Evolutionary conservation across 1,139 yeast genomes (phyloP), one percentile per base, ranked within the genome.

Genomic region (Scheffersomyces titani): DNA sequence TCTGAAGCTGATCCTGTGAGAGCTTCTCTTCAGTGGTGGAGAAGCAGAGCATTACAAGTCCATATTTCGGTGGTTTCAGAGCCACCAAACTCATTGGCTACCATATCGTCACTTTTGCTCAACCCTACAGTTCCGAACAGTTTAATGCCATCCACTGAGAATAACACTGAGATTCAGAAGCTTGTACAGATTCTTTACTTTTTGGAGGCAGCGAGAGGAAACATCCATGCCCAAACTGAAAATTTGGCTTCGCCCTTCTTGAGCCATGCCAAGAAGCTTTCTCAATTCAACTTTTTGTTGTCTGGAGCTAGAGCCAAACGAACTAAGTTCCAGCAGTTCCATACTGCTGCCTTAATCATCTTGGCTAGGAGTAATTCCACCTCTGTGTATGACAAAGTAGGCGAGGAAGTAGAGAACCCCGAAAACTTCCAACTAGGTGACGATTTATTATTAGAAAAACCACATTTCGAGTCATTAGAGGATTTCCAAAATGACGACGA

Each of bases 241-340:
- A 86, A 82, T 69, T 78, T 80, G 54, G 81, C 85, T 0, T 70
- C 81, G 51, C 85, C 83, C 9, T 78, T 80, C 40, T 80, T 84
- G 65, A 74, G 71, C 13, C 81, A 77, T 71, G 96, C 83, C 36
- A 82, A 80, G 56, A 78, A 78, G 30, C 65, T 86, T 11, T 86
- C 96, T 0, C 83, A 85, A 1, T 78, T 96, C 52, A 76, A 81
- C 49, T 82, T 89, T 60, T 82, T 88, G 0, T 74, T 93, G 52
- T 89, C 98, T 1, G 99, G 99, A 61, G 91, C 94, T 52, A 86
- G 87, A 63, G 98, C 97, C 5, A 90, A 88, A 68, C 81, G 96
- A 69, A 93, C 99, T 3, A 91, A 90, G 70, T 90, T 77, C 68
- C 99, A 94, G 72, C 82, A 81, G 51, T 82, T 79, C 52, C 85